These are phyloP conservation scores for Lanzia echinophila DNA, from an alignment of 2,329 filamentous ascomycete species.

Conservation along the genomic window DNA sequence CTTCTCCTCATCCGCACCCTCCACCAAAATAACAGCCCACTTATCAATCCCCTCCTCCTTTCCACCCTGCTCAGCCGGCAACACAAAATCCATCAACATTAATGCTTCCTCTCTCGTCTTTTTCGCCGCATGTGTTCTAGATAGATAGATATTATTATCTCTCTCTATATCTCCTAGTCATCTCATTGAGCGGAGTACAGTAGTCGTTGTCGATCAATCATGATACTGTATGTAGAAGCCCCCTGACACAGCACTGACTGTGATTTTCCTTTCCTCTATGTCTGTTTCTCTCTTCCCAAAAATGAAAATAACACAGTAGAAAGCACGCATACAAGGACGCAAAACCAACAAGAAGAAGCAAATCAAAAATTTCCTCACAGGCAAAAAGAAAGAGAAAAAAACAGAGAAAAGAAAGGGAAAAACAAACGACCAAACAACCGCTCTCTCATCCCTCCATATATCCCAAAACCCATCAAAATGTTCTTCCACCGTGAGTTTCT, in stretches of 20 bases:
- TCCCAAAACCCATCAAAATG: constrained; percentile 20
- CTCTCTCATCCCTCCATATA: constrained; percentile 15
- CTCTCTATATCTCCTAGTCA: neutral
- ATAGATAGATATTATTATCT: neutral
- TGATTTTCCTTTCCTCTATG: no score
- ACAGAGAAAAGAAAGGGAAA: neutral
- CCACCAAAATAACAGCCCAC: constrained; percentile 4
- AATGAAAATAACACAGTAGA: neutral
- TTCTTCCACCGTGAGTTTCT: constrained; percentile 11
- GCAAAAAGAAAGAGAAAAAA: neutral
- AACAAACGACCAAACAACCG: constrained; percentile 12
- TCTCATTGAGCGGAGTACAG: no score
- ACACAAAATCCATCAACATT: neutral
- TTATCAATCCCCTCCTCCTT: neutral
- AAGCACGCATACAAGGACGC: neutral
- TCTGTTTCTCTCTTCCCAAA: neutral
- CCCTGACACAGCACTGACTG: no score
- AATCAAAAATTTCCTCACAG: neutral
- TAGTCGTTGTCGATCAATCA: no score
- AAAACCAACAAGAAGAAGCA: neutral
- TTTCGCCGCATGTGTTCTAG: neutral
- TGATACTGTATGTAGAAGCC: no score
- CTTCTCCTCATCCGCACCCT: neutral
- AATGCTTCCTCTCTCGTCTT: neutral
- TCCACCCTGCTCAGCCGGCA: neutral